Conservation (phyloP, 2,329 filamentous ascomycete genomes). For the Coniochaeta hoffmannii region DNA sequence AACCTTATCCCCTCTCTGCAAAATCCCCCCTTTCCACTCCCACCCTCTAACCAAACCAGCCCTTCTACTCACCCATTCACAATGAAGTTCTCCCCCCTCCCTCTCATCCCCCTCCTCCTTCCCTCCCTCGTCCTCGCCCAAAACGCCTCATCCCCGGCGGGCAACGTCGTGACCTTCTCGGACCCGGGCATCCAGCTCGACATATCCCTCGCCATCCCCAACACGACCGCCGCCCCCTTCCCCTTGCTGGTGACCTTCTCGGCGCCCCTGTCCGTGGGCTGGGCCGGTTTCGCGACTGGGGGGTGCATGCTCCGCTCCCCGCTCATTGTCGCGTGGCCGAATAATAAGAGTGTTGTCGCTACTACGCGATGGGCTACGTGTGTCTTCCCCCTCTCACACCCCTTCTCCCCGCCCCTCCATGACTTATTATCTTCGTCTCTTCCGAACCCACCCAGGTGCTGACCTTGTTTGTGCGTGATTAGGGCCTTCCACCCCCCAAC, state of each 20-base stretch:
- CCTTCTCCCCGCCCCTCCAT: background rate
- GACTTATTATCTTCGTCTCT: too few species aligned
- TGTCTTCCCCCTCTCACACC: slow-evolving; percentile 4
- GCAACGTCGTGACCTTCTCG: background rate
- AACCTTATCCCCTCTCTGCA: too few species aligned
- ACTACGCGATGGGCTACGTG: slow-evolving; percentile 24
- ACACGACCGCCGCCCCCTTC: slow-evolving; percentile 13
- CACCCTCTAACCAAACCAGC: background rate
- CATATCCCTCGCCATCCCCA: slow-evolving; percentile 13
- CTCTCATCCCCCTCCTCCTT: background rate
- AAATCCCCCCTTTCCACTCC: too few species aligned
- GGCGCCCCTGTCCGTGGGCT: slow-evolving; percentile 21
- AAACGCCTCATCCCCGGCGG: background rate
- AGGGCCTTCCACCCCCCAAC: slow-evolving; percentile 7
- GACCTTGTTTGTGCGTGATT: background rate
- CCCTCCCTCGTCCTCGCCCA: background rate
- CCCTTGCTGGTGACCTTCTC: slow-evolving; percentile 23
- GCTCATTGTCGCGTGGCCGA: slow-evolving; percentile 24
- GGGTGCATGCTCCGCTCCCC: slow-evolving; percentile 26
- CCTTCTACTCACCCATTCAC: background rate
- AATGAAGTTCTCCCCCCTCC: background rate
- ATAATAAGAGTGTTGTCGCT: slow-evolving; percentile 22
- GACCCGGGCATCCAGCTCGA: background rate
- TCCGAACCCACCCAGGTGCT: background rate
- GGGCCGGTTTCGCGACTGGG: slow-evolving; percentile 25